These are phyloP conservation scores for Pythium pyrilobum DNA, from an alignment of 352 stramenopile genomes.

Conservation along the genomic window DNA sequence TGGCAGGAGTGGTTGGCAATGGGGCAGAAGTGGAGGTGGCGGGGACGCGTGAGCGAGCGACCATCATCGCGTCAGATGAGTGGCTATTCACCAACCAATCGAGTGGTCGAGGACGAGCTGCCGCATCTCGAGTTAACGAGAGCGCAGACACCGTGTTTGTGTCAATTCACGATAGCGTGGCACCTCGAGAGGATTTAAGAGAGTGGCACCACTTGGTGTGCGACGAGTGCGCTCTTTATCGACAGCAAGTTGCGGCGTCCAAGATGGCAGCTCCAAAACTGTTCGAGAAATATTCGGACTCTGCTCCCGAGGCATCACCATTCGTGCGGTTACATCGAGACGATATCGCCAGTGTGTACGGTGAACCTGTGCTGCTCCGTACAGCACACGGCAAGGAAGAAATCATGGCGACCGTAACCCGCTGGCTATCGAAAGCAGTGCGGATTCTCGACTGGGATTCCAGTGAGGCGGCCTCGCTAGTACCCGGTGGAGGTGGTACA, in stretches of 20 bases:
- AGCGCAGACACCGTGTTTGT: neutral
- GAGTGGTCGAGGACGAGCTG: too few species aligned
- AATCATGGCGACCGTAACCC: too few species aligned
- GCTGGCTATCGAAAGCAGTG: too few species aligned
- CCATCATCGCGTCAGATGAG: conserved; percentile 7
- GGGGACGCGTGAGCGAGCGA: conserved; percentile 9
- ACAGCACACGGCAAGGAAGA: too few species aligned
- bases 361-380: too few species aligned
- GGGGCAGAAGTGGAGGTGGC: conserved; percentile 6
- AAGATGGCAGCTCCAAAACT: neutral
- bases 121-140: too few species aligned
- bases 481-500: too few species aligned
- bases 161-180: neutral
- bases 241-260: neutral
- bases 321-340: conserved; percentile 16
- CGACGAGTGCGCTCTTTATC: neutral
- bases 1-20: neutral
- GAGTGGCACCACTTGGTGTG: neutral
- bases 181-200: neutral
- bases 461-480: neutral
- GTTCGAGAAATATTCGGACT: neutral
- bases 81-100: too few species aligned
- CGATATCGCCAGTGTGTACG: conserved; percentile 2
- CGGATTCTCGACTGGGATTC: neutral
- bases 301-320: neutral